Evolutionary conservation across 306 rosid species (phyloP).

Genomic region (Quercus wislizeni): DNA sequence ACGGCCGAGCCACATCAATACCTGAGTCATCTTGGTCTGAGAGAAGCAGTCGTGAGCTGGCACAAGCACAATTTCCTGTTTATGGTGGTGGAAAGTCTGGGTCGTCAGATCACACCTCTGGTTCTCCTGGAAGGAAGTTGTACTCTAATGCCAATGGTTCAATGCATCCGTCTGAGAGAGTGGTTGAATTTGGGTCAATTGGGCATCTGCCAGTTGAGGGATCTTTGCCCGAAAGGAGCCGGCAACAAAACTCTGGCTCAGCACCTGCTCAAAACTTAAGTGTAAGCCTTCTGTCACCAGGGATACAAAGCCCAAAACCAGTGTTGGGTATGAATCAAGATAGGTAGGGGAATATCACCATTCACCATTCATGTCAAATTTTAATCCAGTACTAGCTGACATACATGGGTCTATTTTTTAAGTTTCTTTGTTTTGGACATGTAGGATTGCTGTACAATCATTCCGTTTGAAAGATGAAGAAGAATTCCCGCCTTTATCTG

Average conservation of each 20-base stretch:
- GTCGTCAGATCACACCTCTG: constrained; percentile 18
- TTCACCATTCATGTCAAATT: neutral
- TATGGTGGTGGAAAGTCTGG: constrained; percentile 23
- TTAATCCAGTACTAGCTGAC: neutral
- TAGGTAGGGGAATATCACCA: constrained; percentile 24
- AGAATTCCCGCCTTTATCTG: constrained; percentile 57
- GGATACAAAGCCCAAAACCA: constrained; percentile 23
- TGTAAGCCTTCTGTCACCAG: constrained; percentile 12
- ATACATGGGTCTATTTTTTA: neutral
- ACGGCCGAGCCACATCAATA: constrained; percentile 21
- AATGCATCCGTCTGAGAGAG: constrained; percentile 23
- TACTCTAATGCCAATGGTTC: constrained; percentile 28
- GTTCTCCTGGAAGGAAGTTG: constrained; percentile 34
- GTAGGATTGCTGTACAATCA: constrained; percentile 45
- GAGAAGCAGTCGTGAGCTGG: constrained; percentile 28
- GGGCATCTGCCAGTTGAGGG: constrained; percentile 28
- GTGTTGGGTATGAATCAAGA: constrained; percentile 26
- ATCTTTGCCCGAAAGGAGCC: constrained; percentile 18
- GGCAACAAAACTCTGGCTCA: constrained; percentile 17
- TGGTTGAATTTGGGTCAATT: constrained; percentile 31
- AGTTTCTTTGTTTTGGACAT: constrained; percentile 23
- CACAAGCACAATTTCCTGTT: constrained; percentile 28
- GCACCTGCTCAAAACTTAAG: constrained; percentile 1
- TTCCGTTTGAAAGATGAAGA: constrained; percentile 55
- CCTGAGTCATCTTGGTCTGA: constrained; percentile 16